A percentile compares a stretch with the other conserved stretches of the same genome.
Evolutionary conservation across 768 basidiomycete species (phyloP).

Genomic region (Rhodocollybia butyracea): DNA sequence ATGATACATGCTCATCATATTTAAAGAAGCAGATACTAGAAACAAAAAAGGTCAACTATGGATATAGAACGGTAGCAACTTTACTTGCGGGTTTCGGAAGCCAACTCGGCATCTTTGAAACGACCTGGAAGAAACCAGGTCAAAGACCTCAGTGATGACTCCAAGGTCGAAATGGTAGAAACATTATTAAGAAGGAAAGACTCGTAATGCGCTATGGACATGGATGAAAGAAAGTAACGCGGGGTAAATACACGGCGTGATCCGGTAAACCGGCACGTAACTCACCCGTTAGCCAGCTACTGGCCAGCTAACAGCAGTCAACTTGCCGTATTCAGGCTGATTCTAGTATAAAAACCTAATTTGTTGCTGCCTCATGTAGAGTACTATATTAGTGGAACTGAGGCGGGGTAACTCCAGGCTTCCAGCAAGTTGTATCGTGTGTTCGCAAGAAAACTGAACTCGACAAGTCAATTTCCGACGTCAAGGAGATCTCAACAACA

Average conservation of each 20-base stretch:
- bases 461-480: neutral
- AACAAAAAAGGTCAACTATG: neutral
- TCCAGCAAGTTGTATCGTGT: neutral
- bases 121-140: conserved; percentile 96
- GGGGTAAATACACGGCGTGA: neutral
- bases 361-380: no score
- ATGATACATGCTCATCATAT: conserved; percentile 90
- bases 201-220: conserved; percentile 72
- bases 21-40: conserved; percentile 83
- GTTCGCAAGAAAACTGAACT: neutral
- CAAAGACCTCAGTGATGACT: conserved; percentile 83
- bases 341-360: no score
- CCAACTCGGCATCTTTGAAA: conserved; percentile 96
- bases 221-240: conserved; percentile 22
- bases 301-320: no score
- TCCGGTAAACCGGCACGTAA: no score
- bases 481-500: neutral
- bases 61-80: neutral
- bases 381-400: no score
- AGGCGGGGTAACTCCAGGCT: no score
- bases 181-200: conserved; percentile 81
- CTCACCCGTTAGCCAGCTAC: no score
- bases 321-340: no score
- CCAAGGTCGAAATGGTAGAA: conserved; percentile 81
- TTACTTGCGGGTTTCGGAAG: conserved; percentile 87